Evolutionary conservation across 2,329 filamentous ascomycete species (phyloP).

Genomic region (Nannizzia gypsea): DNA sequence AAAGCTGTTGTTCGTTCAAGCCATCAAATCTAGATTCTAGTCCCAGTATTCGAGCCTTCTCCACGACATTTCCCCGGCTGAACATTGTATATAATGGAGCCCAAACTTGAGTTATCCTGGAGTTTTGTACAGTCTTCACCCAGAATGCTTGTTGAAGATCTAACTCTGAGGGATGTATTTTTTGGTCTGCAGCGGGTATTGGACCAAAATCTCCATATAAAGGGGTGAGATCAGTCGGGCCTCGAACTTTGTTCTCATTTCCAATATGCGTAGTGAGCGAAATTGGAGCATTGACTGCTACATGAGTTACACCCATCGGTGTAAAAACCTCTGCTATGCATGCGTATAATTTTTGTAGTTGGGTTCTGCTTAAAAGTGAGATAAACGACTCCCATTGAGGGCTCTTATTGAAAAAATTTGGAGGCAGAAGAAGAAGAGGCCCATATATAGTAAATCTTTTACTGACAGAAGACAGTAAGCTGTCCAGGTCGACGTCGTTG

Average conservation of each 20-base stretch:
- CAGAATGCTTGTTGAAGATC: constrained; percentile 64
- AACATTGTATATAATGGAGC: constrained; percentile 91
- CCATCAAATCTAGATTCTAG: constrained; percentile 29
- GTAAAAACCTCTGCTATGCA: constrained; percentile 33
- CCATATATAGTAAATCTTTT: constrained; percentile 46
- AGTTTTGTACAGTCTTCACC: constrained; percentile 65
- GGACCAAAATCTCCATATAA: constrained; percentile 66
- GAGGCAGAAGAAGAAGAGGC: constrained; percentile 46
- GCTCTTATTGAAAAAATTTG: constrained; percentile 32
- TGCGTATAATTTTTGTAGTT: constrained; percentile 30
- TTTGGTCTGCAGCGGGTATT: constrained; percentile 8
- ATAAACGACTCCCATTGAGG: constrained; percentile 22
- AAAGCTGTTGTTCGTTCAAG: constrained; percentile 20
- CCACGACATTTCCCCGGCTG: constrained; percentile 74
- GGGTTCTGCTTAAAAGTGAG: constrained; percentile 11
- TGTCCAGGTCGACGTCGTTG: not conserved
- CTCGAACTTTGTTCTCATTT: constrained; percentile 58
- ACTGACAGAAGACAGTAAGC: constrained; percentile 21
- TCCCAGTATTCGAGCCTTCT: constrained; percentile 64
- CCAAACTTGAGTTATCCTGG: constrained; percentile 71
- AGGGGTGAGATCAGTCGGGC: constrained; percentile 57
- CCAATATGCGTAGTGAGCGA: constrained; percentile 23
- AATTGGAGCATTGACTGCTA: constrained; percentile 50
- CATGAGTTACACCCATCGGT: constrained; percentile 37
- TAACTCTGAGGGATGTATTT: constrained; percentile 22